Percentiles rank a stretch among this genome's conserved stretches.
These are phyloP conservation scores for Fraxinus greggii DNA, from an alignment of 305 asterid genomes.

Conservation along the genomic window DNA sequence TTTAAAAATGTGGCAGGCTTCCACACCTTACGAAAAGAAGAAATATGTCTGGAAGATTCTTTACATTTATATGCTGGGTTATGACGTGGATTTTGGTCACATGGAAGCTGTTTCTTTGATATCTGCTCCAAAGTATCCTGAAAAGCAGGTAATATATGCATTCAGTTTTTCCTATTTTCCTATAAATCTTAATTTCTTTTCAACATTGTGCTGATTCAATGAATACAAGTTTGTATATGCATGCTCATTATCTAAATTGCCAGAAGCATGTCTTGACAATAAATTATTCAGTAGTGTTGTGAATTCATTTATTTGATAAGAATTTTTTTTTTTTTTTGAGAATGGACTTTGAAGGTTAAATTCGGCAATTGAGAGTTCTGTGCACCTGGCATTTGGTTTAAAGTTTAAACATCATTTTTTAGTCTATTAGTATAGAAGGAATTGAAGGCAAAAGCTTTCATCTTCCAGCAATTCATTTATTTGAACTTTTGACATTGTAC, in stretches of 20 bases:
- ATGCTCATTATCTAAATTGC: not conserved
- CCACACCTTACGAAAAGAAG: conserved; percentile 94
- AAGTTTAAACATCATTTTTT: not conserved
- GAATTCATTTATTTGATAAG: not conserved
- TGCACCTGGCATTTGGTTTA: not conserved
- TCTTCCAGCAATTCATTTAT: not conserved
- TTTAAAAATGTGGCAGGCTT: conserved; percentile 50
- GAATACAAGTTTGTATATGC: not conserved
- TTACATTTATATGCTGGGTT: conserved; percentile 96
- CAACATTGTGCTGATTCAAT: not conserved
- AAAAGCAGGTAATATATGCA: conserved; percentile 73
- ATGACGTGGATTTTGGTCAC: conserved; percentile 99
- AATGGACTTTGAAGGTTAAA: not conserved
- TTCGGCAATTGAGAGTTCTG: not conserved
- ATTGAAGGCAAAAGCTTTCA: not conserved
- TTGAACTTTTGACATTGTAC: not conserved
- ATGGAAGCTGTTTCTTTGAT: conserved; percentile 99
- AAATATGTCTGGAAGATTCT: conserved; percentile 99
- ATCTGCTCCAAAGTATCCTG: conserved; percentile 99
- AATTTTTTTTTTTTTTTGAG: no score
- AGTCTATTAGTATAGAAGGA: not conserved
- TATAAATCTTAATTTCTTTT: not conserved
- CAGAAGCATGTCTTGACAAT: not conserved
- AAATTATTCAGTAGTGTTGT: not conserved
- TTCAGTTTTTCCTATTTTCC: not conserved